phyloP scores from a whole-genome alignment of 1,284 basidiomycete genomes.

The Austroboletus niveus region DNA sequence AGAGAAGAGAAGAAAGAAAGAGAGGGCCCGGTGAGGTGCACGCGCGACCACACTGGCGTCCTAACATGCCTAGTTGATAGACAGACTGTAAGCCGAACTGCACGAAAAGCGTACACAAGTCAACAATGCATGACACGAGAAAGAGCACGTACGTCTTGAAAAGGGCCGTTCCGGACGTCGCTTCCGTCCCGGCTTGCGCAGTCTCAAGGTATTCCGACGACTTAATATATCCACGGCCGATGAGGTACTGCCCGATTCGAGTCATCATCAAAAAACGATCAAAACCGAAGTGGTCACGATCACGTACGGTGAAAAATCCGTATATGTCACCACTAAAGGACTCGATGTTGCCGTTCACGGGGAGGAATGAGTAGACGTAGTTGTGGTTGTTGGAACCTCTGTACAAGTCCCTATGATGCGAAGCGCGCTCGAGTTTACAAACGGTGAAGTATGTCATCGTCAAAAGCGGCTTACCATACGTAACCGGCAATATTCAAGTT shows the following conservation, averaged over 20 bases:
- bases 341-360: constrained; percentile 42
- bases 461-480: constrained; percentile 42
- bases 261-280: neutral
- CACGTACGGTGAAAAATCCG: constrained; percentile 49
- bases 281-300: neutral
- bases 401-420: constrained; percentile 51
- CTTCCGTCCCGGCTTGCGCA: constrained; percentile 46
- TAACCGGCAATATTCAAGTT: constrained; percentile 48
- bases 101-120: constrained; percentile 22
- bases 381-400: constrained; percentile 57
- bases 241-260: constrained; percentile 46
- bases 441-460: neutral
- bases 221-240: constrained; percentile 42
- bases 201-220: constrained; percentile 42
- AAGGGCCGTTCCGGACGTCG: constrained; percentile 38
- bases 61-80: constrained; percentile 32
- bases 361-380: constrained; percentile 63
- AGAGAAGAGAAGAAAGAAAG: too few species aligned
- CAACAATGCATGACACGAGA: constrained; percentile 10
- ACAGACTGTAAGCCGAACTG: constrained; percentile 38
- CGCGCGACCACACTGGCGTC: too few species aligned
- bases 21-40: too few species aligned
- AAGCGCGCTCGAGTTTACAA: neutral
- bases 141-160: constrained; percentile 40
- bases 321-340: constrained; percentile 58